Percentiles rank a stretch among this genome's conserved stretches.
Conservation (phyloP, 2,329 filamentous ascomycete species). For the Eutypa lata region DNA sequence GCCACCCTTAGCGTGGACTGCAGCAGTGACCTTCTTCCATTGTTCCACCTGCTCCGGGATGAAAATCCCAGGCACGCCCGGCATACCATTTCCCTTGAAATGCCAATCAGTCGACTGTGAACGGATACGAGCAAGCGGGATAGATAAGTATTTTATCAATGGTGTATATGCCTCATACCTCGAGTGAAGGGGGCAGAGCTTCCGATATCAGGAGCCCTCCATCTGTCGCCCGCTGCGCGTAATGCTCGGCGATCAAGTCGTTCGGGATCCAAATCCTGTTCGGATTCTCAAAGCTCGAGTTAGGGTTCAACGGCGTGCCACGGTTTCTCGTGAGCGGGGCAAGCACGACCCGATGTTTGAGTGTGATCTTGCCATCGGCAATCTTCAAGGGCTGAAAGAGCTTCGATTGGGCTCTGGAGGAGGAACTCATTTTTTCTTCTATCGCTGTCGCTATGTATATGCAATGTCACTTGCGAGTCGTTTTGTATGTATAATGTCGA, state of each 20-base stretch:
- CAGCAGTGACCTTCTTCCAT: slow-evolving; percentile 57
- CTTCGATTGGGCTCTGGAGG: not conserved
- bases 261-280: slow-evolving; percentile 48
- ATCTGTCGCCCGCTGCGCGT: slow-evolving; percentile 36
- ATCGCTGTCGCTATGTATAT: too few relatives aligned
- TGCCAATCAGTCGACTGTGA: too few relatives aligned
- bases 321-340: slow-evolving; percentile 52
- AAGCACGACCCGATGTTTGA: slow-evolving; percentile 49
- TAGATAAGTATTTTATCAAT: too few relatives aligned
- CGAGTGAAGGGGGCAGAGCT: slow-evolving; percentile 44
- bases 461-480: too few relatives aligned
- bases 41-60: slow-evolving; percentile 47
- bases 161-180: slow-evolving; percentile 25
- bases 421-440: not conserved
- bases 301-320: slow-evolving; percentile 39
- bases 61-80: slow-evolving; percentile 55
- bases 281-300: slow-evolving; percentile 43
- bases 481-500: too few relatives aligned
- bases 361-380: slow-evolving; percentile 36
- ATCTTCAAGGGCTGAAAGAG: slow-evolving; percentile 42
- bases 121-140: too few relatives aligned
- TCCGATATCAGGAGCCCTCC: slow-evolving; percentile 43
- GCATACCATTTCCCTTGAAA: slow-evolving; percentile 18
- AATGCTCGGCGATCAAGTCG: slow-evolving; percentile 39
- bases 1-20: slow-evolving; percentile 56